phyloP scores from a whole-genome alignment of 2,329 filamentous ascomycete genomes.

The Colletotrichum acutatum region DNA sequence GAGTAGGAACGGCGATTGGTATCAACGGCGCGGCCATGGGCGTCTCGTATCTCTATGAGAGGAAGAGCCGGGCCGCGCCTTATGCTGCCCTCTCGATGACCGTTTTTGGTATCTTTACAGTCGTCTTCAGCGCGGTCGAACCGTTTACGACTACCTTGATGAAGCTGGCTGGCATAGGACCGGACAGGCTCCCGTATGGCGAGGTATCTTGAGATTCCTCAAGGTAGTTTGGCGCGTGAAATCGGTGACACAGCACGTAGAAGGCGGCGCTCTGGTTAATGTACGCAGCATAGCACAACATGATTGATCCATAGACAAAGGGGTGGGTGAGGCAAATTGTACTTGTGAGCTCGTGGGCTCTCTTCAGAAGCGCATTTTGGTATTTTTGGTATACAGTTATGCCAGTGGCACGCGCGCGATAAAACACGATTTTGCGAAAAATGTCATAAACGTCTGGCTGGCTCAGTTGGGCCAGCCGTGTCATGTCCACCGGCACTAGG shows the following conservation, averaged over 20 bases:
- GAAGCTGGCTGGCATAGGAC: slow-evolving; percentile 31
- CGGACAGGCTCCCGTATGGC: too few relatives aligned
- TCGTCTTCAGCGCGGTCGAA: slow-evolving; percentile 62
- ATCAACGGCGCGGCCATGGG: slow-evolving; percentile 72
- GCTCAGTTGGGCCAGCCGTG: not conserved
- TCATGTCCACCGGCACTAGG: not conserved
- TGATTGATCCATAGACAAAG: not conserved
- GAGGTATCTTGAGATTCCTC: too few relatives aligned
- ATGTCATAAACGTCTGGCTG: not conserved
- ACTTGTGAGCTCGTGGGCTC: not conserved
- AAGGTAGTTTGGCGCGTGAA: not conserved
- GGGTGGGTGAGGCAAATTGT: not conserved
- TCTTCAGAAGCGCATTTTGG: slow-evolving; percentile 21
- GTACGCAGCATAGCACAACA: not conserved
- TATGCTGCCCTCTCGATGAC: slow-evolving; percentile 69
- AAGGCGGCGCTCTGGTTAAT: not conserved
- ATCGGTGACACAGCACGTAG: not conserved
- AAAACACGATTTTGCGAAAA: not conserved
- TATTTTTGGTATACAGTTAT: slow-evolving; percentile 32
- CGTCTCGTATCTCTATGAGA: slow-evolving; percentile 66
- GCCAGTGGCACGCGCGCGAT: not conserved
- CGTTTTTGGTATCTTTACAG: slow-evolving; percentile 65
- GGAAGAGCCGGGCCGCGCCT: slow-evolving; percentile 61
- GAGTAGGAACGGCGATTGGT: slow-evolving; percentile 63
- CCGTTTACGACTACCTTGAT: slow-evolving; percentile 54